Base-by-base conservation (phyloP, 768 basidiomycete species). In the Suillus subalutaceus region DNA sequence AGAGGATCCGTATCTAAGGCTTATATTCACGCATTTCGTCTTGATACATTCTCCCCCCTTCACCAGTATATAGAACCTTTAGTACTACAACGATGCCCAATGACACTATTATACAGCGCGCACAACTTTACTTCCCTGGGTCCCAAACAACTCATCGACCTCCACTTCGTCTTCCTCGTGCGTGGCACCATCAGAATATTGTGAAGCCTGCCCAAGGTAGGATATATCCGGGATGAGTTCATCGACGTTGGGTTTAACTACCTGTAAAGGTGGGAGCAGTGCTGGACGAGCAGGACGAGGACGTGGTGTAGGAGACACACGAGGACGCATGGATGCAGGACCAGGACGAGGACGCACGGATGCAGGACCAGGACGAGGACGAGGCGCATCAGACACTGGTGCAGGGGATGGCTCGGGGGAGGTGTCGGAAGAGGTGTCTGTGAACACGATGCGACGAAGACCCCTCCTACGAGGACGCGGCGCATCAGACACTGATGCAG, bases 91-190 rank as follows among this genome's bases (percentile, higher is more conserved):
- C n/a, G n/a, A n/a, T n/a, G n/a, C n/a, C n/a, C n/a, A 2, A 50
- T 50, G n/a, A 50, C 48, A 50, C 48, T 50, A 50, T 50, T 50
- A 50, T 50, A 50, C 48, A 50, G 48, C 10, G 10, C 5, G n/a
- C 48, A 13, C 48, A 50, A 50, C 48, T 50, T 50, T 50, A 50
- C 48, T 50, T 50, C 48, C 48, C 48, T 50, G 48, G 48, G 48
- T 50, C 48, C 48, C 48, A 50, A 50, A 50, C 48, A 50, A 23
- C 48, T 50, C 48, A 50, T 50, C 12, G n/a, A 23, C 46, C 46
- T 48, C 46, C 46, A 48, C 46, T 48, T 48, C n/a, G 4, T 48
- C 46, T 46, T 46, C 44, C 46, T 48, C 46, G 10, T 48, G 46
- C 1, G n/a, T 48, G 46, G 46, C 46, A 48, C 46, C 46, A 48